Evolutionary conservation across 306 rosid species (phyloP), one percentile per base, ranked within the genome.

Genomic region (Medicago ruthenica): DNA sequence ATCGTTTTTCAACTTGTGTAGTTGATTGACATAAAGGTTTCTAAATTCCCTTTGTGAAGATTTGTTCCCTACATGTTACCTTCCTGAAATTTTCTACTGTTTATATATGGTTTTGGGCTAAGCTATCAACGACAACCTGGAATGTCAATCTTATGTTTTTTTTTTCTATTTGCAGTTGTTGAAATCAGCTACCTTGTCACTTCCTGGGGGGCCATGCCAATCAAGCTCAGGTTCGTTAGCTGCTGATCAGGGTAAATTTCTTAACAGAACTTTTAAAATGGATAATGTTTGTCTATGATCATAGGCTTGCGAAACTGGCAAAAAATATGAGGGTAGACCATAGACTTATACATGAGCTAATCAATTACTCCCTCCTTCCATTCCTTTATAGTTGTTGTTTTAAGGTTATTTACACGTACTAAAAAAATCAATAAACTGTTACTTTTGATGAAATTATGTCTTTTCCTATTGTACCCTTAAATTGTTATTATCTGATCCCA

Each of bases 181-280:
- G 11, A 50, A 61, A 62, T 9, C 27, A 61, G 15, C 75, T 47
- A 2, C 10, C 55, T 48, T 48, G 8, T 67, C 80, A 7, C 0
- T 24, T 45, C 58, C 3, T 41, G 11, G 17, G 11, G 67, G 21
- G n/a, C 27, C 61, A 18, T 34, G 16, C 12, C 9, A 4, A 18
- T 22, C 79, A 17, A 22, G 31, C 31, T 42, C 74, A 20, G 9
- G 17, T 53, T 42, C 71, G 9, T 55, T 54, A 53, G 27, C 39
- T 8, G 20, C 8, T 74, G 67, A 68, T 8, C 48, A 18, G 37
- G 24, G 84, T 80, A 75, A 80, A 3, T 74, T 59, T 68, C 71
- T 75, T 10, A 75, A 69, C 61, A 58, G 34, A 47, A 57, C 70
- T 57, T 36, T 36, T 9, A 39, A 37, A 37, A 48, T 54, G 34